Conservation (phyloP, 2,329 filamentous ascomycete genomes). For the Alternaria sp. region DNA sequence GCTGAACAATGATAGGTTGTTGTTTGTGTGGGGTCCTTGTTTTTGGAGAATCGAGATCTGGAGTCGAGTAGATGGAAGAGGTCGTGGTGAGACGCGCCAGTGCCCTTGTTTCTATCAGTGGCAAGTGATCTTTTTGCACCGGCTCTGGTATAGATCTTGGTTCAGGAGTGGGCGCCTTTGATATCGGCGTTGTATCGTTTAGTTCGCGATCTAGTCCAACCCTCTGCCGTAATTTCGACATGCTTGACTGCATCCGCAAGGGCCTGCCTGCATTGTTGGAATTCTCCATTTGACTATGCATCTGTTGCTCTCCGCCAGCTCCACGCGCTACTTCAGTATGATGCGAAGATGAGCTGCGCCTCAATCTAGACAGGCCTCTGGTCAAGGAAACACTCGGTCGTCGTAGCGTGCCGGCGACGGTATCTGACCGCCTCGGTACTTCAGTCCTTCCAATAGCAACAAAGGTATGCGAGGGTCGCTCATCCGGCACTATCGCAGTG, state of each 20-base stretch:
- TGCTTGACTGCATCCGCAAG: constrained; percentile 27
- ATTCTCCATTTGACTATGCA: neutral
- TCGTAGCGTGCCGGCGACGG: constrained; percentile 32
- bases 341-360: constrained; percentile 28
- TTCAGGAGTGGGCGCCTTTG: constrained; percentile 4
- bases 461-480: constrained; percentile 38
- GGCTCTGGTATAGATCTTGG: neutral
- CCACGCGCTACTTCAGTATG: constrained; percentile 20
- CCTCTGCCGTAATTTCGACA: constrained; percentile 29
- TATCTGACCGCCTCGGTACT: constrained; percentile 38
- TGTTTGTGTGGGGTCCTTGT: neutral
- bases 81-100: constrained; percentile 11
- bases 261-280: constrained; percentile 12
- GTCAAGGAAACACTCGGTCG: constrained; percentile 39
- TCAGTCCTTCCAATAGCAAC: constrained; percentile 34
- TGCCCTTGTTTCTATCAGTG: neutral
- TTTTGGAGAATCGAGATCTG: neutral
- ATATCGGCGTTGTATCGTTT: neutral
- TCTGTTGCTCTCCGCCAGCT: constrained; percentile 8
- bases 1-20: neutral
- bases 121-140: constrained; percentile 7
- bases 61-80: constrained; percentile 13
- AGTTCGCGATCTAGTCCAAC: constrained; percentile 22
- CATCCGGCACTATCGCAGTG: constrained; percentile 32
- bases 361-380: constrained; percentile 35